Percentiles rank a stretch among this genome's conserved stretches.
These are phyloP conservation scores for Cladosporium sp. DNA, from an alignment of 2,329 filamentous ascomycete genomes.

Conservation along the genomic window DNA sequence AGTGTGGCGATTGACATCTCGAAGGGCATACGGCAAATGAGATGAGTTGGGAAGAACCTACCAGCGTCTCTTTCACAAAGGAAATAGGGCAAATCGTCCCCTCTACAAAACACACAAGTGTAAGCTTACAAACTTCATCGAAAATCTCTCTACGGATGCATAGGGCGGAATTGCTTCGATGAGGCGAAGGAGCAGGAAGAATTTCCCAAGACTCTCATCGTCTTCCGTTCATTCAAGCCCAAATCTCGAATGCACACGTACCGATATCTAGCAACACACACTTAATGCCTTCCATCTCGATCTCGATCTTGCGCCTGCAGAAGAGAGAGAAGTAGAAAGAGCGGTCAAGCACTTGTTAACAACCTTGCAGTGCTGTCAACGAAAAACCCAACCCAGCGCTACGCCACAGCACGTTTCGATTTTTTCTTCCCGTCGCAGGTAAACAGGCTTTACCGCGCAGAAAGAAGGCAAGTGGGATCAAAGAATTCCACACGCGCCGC, in stretches of 20 bases:
- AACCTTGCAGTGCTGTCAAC: too few relatives aligned
- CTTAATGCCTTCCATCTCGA: constrained; percentile 26
- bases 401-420: too few relatives aligned
- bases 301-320: background rate
- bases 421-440: constrained; percentile 3
- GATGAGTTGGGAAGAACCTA: constrained; percentile 55
- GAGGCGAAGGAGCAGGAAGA: too few relatives aligned
- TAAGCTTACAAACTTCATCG: constrained; percentile 7
- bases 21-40: too few relatives aligned
- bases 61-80: constrained; percentile 77
- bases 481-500: constrained; percentile 8
- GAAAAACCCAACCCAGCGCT: too few relatives aligned
- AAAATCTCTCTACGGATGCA: too few relatives aligned
- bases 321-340: background rate
- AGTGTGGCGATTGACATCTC: too few relatives aligned
- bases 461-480: too few relatives aligned
- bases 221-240: background rate
- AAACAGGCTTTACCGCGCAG: background rate
- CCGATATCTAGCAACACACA: constrained; percentile 36
- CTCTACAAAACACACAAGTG: constrained; percentile 48
- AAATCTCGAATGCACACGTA: constrained; percentile 17
- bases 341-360: constrained; percentile 4
- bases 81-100: constrained; percentile 79
- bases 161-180: too few relatives aligned
- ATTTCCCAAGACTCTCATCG: background rate